Evolutionary conservation across 768 basidiomycete genomes (phyloP), one percentile per base, ranked within the genome.

Genomic region (Lyophyllum atratum): DNA sequence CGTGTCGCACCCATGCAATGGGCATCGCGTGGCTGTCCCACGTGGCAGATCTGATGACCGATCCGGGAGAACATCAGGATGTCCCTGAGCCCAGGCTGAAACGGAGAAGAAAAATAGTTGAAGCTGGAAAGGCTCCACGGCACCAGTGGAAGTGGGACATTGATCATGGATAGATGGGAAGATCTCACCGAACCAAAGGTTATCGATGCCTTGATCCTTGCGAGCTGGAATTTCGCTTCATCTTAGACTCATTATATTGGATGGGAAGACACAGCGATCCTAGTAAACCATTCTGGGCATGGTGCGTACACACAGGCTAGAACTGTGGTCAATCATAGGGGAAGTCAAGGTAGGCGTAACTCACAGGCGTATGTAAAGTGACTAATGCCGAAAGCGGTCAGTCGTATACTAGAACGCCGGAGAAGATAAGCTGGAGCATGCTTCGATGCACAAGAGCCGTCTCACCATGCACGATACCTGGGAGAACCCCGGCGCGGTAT

Each of bases 391-490:
- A 48, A 14, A 25, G 44, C 49, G 48, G 37, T 63, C 58, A 67
- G 56, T 67, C 66, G 58, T 67, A 67, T 28, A 67, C 66, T 67
- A 56, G 49, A 52, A 47, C 55, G 46, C 56, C 55, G 47, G 44
- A 53, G 28, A 55, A 59, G 54, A 57, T 49, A 37, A 60, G 43
- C 28, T 24, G 17, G 37, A 19, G 34, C 26, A 46, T 50, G 49
- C 49, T 43, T 29, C 31, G 40, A 53, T 40, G 25, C 33, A 51
- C 46, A 24, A 37, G 19, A 55, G 22, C 26, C 52, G 40, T 62
- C 77, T 68, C 64, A 82, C 81, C 81, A 66, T 81, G 81, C 31
- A 82, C 77, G 65, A 81, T 76, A 33, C 76, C 79, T 81, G 21
- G 39, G 55, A 45, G n/a, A 44, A 15, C 31, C 26, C 43, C 46